A percentile compares a stretch with the other conserved stretches of the same genome.
phyloP scores from a whole-genome alignment of 768 basidiomycete species.

The Neoboletus subvelutipes region DNA sequence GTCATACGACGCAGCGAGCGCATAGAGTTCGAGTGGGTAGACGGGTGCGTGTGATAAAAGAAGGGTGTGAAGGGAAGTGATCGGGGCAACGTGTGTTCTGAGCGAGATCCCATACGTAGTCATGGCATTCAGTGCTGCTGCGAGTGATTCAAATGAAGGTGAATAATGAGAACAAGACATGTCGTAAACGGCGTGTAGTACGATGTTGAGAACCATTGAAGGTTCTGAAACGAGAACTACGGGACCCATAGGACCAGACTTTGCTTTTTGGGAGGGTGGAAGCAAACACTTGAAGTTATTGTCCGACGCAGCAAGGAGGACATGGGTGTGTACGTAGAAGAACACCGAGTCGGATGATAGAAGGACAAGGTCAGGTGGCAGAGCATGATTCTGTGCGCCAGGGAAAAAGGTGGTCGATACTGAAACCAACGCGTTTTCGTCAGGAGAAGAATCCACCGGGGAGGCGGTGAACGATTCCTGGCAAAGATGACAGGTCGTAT shows the following conservation, averaged over 20 bases:
- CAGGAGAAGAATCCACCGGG: slow-evolving; percentile 28
- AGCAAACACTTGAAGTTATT: slow-evolving; percentile 66
- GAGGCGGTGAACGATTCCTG: slow-evolving; percentile 37
- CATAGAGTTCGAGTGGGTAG: slow-evolving; percentile 69
- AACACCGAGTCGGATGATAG: slow-evolving; percentile 77
- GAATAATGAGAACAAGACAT: slow-evolving; percentile 74
- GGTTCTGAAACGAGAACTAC: slow-evolving; percentile 61
- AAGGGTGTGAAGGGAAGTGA: slow-evolving; percentile 54
- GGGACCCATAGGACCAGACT: slow-evolving; percentile 45
- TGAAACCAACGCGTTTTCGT: slow-evolving; percentile 59
- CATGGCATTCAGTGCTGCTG: slow-evolving; percentile 55
- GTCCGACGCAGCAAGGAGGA: slow-evolving; percentile 57
- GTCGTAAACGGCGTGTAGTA: slow-evolving; percentile 72
- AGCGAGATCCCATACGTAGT: slow-evolving; percentile 59
- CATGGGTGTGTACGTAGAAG: slow-evolving; percentile 73
- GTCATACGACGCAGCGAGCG: slow-evolving; percentile 65
- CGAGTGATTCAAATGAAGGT: slow-evolving; percentile 60
- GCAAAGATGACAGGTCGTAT: background rate
- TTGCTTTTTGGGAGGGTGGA: slow-evolving; percentile 39
- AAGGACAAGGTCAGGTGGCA: slow-evolving; percentile 63
- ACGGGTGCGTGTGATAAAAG: slow-evolving; percentile 68
- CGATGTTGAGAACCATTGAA: slow-evolving; percentile 64
- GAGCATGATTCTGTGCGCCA: slow-evolving; percentile 53
- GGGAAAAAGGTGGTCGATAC: slow-evolving; percentile 85
- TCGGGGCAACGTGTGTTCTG: slow-evolving; percentile 45